Percentiles rank a stretch among this genome's conserved stretches.
These are phyloP conservation scores for Pistacia integerrima DNA, from an alignment of 345 rosid genomes.

Conservation along the genomic window DNA sequence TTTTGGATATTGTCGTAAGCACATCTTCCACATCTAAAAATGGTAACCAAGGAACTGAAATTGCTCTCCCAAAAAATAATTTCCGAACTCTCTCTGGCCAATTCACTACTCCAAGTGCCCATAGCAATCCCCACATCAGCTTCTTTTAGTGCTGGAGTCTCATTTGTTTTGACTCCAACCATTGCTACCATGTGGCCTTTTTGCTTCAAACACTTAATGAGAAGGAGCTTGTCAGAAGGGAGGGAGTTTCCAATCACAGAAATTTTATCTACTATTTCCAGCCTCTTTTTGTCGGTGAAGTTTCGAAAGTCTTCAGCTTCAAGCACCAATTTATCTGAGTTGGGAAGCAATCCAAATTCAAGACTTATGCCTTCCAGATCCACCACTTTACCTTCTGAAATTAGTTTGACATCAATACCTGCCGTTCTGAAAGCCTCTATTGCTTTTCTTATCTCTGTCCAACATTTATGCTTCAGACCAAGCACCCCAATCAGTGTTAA, in stretches of 20 bases:
- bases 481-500: slow-evolving; percentile 12
- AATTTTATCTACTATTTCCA: background rate
- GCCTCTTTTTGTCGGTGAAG: background rate
- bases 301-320: slow-evolving; percentile 10
- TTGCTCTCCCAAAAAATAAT: background rate
- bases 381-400: slow-evolving; percentile 8
- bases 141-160: slow-evolving; percentile 15
- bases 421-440: background rate
- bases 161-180: slow-evolving; percentile 5
- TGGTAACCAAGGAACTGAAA: background rate
- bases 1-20: slow-evolving; percentile 11
- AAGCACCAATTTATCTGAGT: background rate
- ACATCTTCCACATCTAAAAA: slow-evolving; percentile 6
- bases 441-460: background rate
- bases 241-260: slow-evolving; percentile 5
- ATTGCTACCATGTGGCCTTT: slow-evolving; percentile 19
- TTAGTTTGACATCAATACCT: slow-evolving; percentile 11
- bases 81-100: background rate
- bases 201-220: slow-evolving; percentile 14
- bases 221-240: background rate
- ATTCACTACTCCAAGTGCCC: slow-evolving; percentile 6
- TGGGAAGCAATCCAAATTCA: background rate
- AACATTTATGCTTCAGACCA: slow-evolving; percentile 4
- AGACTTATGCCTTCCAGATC: background rate
- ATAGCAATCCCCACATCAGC: slow-evolving; percentile 15